Evolutionary conservation across 352 stramenopile species (phyloP), one percentile per base, ranked within the genome.

Genomic region (Globisporangium yorkense): DNA sequence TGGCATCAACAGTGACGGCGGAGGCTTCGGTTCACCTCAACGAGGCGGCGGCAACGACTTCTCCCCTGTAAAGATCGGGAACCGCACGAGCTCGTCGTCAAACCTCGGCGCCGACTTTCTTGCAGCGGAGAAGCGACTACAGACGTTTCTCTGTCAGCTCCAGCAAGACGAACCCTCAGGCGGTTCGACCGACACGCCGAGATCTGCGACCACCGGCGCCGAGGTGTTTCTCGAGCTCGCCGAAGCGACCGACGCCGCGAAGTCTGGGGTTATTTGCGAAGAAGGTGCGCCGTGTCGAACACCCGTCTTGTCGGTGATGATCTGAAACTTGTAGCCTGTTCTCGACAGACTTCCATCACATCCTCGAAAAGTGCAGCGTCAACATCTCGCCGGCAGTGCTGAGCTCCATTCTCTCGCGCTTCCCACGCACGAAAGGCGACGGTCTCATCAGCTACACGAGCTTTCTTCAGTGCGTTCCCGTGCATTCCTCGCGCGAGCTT

Each of bases 151-250:
- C 37, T 29, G 8, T 15, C 55, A 46, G 43, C 18, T 50, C 9
- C 16, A 31, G 2, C 35, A 13, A 41, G 13, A 43, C 9, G 7
- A 10, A 13, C 13, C 18, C 15, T 49, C 20, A 31, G 9, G 10
- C 9, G 41, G 0, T 2, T 35, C 18, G 3, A 53, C 41, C 18
- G 65, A 84, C 9, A 82, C 74, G 0, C 74, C 72, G 5, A 68
- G 72, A 3, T 77, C 72, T 9, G 35, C 68, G 5, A 59, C 77
- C 35, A 81, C 78, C 15, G 78, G 78, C 2, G 78, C 76, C 1
- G 79, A 89, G 53, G 54, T 52, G 18, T 87, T 87, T 44, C 39
- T 89, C 0, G 79, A 89, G 44, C 61, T 62, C 2, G 72, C 71
- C 0, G 76, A 89, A 51, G 18, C 21, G 7, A 54, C 70, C 5